A percentile compares a stretch with the other conserved stretches of the same genome.
Evolutionary conservation across 2,329 filamentous ascomycete genomes (phyloP).

Genomic region (Hypoxylon sp.): DNA sequence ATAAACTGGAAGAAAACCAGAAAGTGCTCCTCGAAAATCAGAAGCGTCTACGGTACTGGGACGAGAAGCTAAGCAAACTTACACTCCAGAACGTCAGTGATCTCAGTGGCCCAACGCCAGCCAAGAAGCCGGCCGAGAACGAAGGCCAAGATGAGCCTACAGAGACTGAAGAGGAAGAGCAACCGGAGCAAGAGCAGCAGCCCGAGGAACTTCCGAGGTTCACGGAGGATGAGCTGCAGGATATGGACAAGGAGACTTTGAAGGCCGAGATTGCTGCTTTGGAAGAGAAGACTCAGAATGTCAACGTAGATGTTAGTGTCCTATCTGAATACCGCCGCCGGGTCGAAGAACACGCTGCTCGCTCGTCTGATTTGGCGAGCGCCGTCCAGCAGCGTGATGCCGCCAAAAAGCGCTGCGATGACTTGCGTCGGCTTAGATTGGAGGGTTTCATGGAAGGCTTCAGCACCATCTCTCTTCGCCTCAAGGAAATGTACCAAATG

Average conservation of each 20-base stretch:
- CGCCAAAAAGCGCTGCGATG: constrained; percentile 92
- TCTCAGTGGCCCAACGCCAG: constrained; percentile 59
- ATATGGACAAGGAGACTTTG: constrained; percentile 72
- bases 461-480: constrained; percentile 87
- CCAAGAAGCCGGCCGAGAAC: constrained; percentile 49
- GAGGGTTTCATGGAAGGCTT: constrained; percentile 99
- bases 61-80: constrained; percentile 89
- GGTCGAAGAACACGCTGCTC: constrained; percentile 82
- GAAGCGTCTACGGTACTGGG: constrained; percentile 85
- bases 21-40: constrained; percentile 90
- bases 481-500: constrained; percentile 99
- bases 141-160: constrained; percentile 35
- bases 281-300: constrained; percentile 81
- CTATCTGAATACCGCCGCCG: constrained; percentile 89
- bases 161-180: constrained; percentile 40
- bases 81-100: constrained; percentile 84
- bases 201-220: constrained; percentile 79
- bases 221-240: constrained; percentile 76
- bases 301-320: constrained; percentile 88
- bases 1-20: constrained; percentile 96
- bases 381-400: constrained; percentile 83
- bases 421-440: constrained; percentile 87
- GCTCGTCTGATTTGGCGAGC: constrained; percentile 84
- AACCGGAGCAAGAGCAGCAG: constrained; percentile 45
- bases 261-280: constrained; percentile 72